A percentile compares a stretch with the other conserved stretches of the same genome.
phyloP scores from a whole-genome alignment of 192 early-diverging fungal species.

The Coemansia sp. region DNA sequence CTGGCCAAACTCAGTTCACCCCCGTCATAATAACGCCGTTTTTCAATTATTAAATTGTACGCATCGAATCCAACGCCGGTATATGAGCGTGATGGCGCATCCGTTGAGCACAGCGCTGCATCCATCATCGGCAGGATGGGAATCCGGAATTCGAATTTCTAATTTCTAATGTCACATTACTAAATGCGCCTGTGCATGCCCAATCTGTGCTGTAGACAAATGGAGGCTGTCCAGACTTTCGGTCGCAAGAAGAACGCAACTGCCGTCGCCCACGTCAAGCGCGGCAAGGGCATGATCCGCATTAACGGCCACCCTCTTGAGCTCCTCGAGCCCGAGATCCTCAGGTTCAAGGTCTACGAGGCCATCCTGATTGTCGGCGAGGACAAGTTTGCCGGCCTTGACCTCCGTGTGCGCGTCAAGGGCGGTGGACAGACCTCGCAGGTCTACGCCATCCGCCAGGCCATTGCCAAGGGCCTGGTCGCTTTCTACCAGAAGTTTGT shows the following conservation, averaged over 20 bases:
- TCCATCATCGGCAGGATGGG: too few species aligned
- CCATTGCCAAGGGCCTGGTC: slow-evolving; percentile 98
- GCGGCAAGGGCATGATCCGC: slow-evolving; percentile 95
- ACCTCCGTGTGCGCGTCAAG: slow-evolving; percentile 94
- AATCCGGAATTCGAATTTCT: too few species aligned
- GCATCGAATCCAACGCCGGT: too few species aligned
- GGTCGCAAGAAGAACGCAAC: slow-evolving; percentile 93
- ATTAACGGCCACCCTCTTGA: slow-evolving; percentile 96
- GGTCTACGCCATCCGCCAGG: slow-evolving; percentile 98
- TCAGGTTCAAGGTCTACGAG: slow-evolving; percentile 98
- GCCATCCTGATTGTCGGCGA: slow-evolving; percentile 93
- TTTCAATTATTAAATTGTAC: too few species aligned
- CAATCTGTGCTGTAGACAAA: slow-evolving; percentile 42
- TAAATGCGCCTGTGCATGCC: neutral
- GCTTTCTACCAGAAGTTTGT: slow-evolving; percentile 99
- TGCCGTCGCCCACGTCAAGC: slow-evolving; percentile 98
- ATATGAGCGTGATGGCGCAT: too few species aligned
- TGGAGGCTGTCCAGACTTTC: slow-evolving; percentile 56
- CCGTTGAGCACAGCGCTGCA: too few species aligned
- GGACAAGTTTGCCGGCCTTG: slow-evolving; percentile 93
- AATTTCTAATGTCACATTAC: neutral
- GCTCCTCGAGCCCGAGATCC: slow-evolving; percentile 94
- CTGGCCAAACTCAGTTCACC: too few species aligned
- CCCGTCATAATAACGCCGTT: too few species aligned
- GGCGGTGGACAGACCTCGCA: slow-evolving; percentile 98